These are phyloP conservation scores for Stachybotrys elegans DNA, from an alignment of 2,329 filamentous ascomycete species.

Conservation along the genomic window DNA sequence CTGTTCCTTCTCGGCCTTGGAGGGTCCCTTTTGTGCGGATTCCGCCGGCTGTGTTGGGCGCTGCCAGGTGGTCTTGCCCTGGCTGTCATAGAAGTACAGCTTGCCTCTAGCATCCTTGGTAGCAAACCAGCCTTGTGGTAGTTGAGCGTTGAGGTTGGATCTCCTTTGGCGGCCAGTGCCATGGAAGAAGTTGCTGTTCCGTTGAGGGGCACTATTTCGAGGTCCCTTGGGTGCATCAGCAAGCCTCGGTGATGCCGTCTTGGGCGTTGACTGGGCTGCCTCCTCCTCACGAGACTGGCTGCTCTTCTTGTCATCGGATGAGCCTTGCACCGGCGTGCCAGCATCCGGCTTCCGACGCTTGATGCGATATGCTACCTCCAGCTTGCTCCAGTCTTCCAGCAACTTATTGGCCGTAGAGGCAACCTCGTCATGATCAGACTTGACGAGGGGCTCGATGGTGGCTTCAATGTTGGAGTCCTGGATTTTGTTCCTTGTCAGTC, in stretches of 20 bases:
- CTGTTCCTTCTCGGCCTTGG: conserved; percentile 57
- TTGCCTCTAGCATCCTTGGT: conserved; percentile 66
- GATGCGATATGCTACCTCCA: conserved; percentile 90
- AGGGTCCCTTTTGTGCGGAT: conserved; percentile 57
- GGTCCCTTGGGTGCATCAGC: conserved; percentile 53
- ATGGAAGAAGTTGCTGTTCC: conserved; percentile 47
- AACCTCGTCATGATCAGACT: conserved; percentile 70
- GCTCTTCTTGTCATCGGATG: conserved; percentile 43
- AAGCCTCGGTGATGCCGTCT: conserved; percentile 37
- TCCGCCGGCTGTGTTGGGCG: conserved; percentile 67
- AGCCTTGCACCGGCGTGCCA: conserved; percentile 50
- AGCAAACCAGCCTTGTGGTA: conserved; percentile 84
- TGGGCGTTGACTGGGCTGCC: conserved; percentile 28
- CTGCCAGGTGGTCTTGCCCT: conserved; percentile 76
- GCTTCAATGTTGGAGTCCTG: conserved; percentile 91
- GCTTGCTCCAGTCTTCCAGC: conserved; percentile 79
- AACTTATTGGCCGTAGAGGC: conserved; percentile 65
- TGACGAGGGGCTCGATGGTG: conserved; percentile 64
- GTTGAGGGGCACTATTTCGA: conserved; percentile 54
- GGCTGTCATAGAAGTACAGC: conserved; percentile 80
- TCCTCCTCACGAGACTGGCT: conserved; percentile 37
- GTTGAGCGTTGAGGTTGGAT: conserved; percentile 47
- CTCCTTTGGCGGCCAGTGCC: conserved; percentile 43
- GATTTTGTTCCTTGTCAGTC: conserved; percentile 94
- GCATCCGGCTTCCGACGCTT: conserved; percentile 82